A percentile compares a stretch with the other conserved stretches of the same genome.
Conservation (phyloP, 2,329 filamentous ascomycete genomes). For the Fusarium denticulatum region DNA sequence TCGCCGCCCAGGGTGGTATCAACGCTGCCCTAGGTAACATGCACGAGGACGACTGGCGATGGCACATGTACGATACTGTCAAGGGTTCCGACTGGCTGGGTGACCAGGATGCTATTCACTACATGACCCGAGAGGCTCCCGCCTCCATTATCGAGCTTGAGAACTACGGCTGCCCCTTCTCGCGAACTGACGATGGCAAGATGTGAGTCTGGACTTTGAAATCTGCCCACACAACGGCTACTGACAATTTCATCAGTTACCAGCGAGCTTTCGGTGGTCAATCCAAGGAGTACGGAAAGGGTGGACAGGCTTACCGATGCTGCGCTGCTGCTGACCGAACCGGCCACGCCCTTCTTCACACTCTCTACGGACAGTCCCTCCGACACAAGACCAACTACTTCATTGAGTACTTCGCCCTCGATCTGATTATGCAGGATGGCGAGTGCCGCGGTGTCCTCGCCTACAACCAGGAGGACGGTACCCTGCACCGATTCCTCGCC, state of each 20-base stretch:
- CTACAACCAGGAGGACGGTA: constrained; percentile 99
- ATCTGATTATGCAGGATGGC: constrained; percentile 97
- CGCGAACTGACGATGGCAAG: constrained; percentile 93
- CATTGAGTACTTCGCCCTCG: constrained; percentile 98
- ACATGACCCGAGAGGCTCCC: constrained; percentile 96
- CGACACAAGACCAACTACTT: constrained; percentile 99
- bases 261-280: constrained; percentile 99
- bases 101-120: constrained; percentile 97
- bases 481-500: constrained; percentile 94
- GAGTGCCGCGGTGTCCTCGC: constrained; percentile 96
- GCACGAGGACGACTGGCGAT: constrained; percentile 98
- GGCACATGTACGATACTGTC: constrained; percentile 99
- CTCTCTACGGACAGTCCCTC: constrained; percentile 96
- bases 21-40: constrained; percentile 93
- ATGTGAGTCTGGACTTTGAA: constrained; percentile 68
- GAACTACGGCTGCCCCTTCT: constrained; percentile 97
- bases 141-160: constrained; percentile 93
- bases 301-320: constrained; percentile 97
- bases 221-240: neutral
- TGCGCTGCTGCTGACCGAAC: constrained; percentile 96
- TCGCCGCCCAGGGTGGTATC: constrained; percentile 85
- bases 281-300: constrained; percentile 93
- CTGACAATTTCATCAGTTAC: constrained; percentile 68
- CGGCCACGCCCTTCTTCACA: constrained; percentile 96
- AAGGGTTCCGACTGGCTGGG: constrained; percentile 98